Conservation (phyloP, 2,329 filamentous ascomycete genomes). For the Penicillium aurantiogriseum region DNA sequence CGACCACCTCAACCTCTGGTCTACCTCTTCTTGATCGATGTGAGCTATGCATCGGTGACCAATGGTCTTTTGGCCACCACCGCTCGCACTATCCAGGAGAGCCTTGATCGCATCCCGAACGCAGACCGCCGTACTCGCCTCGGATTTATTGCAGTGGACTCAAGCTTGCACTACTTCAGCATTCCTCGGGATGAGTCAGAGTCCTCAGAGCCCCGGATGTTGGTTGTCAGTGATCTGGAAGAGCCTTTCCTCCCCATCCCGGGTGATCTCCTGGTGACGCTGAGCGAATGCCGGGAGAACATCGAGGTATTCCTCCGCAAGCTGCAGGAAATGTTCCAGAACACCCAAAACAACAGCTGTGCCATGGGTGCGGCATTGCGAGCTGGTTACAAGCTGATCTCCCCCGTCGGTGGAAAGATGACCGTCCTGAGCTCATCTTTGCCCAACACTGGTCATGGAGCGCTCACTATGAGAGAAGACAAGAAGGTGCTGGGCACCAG, state of each 20-base stretch:
- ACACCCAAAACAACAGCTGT: conserved; percentile 84
- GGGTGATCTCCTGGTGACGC: conserved; percentile 81
- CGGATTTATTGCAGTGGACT: conserved; percentile 94
- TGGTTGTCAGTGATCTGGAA: conserved; percentile 91
- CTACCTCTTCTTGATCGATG: conserved; percentile 92
- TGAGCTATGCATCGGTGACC: conserved; percentile 85
- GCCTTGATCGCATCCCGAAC: conserved; percentile 96
- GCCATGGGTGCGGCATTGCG: conserved; percentile 92
- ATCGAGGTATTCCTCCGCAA: conserved; percentile 89
- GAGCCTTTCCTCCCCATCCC: conserved; percentile 96
- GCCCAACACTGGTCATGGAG: conserved; percentile 85
- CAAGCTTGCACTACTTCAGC: conserved; percentile 92
- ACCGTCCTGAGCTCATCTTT: conserved; percentile 85
- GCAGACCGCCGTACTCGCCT: conserved; percentile 88
- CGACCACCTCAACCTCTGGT: conserved; percentile 92
- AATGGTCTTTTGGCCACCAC: conserved; percentile 89
- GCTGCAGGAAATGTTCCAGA: conserved; percentile 94
- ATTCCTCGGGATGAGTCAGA: conserved; percentile 87
- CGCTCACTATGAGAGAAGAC: conserved; percentile 90
- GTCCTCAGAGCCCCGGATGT: conserved; percentile 80
- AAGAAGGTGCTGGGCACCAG: conserved; percentile 93
- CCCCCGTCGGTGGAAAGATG: conserved; percentile 90
- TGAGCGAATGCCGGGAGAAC: conserved; percentile 84
- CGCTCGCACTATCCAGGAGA: conserved; percentile 90
- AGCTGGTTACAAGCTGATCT: conserved; percentile 93